These are phyloP conservation scores for Oryza coarctata DNA, from an alignment of 176 grass and related monocot genomes.

Conservation along the genomic window DNA sequence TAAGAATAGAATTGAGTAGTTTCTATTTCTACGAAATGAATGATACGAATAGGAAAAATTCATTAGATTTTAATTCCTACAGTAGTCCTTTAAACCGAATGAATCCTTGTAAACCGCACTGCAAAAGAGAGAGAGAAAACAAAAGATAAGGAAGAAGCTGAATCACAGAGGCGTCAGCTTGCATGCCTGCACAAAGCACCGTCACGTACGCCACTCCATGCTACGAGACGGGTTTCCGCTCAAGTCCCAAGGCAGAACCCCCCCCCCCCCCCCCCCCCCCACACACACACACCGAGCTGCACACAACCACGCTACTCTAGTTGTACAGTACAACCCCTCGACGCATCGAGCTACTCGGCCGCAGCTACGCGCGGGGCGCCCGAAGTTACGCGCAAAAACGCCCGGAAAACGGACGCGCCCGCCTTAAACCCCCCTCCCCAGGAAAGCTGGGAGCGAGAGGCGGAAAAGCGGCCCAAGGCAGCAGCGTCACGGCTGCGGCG, in stretches of 20 bases:
- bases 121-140: background rate
- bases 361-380: background rate
- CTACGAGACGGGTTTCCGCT: background rate
- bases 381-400: slow-evolving; percentile 11
- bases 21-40: no score
- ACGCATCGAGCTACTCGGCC: background rate
- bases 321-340: no score
- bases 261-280: no score
- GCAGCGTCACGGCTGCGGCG: background rate
- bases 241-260: background rate
- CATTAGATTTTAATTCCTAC: no score
- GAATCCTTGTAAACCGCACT: background rate
- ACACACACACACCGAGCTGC: no score
- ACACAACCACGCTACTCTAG: no score
- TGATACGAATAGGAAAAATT: no score
- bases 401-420: background rate
- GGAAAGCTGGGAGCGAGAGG: slow-evolving; percentile 1
- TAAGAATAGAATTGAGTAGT: no score
- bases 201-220: background rate
- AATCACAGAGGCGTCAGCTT: background rate
- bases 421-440: background rate
- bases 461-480: background rate
- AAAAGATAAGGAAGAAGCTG: background rate
- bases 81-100: no score
- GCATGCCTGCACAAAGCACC: background rate